Conservation (phyloP, 352 stramenopile genomes). For the Thalassiosira delicatula region DNA sequence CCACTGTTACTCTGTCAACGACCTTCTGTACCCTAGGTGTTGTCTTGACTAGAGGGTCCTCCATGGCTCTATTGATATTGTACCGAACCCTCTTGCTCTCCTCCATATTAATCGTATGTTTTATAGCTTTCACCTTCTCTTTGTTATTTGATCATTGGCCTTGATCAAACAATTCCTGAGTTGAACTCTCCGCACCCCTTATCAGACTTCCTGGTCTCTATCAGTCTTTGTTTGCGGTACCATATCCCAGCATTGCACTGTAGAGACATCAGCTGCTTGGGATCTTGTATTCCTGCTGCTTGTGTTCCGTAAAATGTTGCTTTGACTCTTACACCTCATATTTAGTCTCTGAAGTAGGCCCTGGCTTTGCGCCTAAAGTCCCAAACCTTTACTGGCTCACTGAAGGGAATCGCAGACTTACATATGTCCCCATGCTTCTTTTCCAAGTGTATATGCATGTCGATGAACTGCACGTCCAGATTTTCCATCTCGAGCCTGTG, state of each 20-base stretch:
- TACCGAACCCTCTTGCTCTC: slow-evolving; percentile 3
- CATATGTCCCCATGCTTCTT: background rate
- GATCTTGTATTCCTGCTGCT: background rate
- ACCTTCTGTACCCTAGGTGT: background rate
- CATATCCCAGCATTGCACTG: background rate
- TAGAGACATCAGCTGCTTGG: background rate
- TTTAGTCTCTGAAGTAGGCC: background rate
- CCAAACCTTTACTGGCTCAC: background rate
- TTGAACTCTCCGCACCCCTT: background rate
- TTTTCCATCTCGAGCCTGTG: background rate
- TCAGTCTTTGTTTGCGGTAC: background rate
- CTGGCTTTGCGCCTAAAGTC: background rate
- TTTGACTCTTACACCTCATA: background rate
- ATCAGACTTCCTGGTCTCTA: background rate
- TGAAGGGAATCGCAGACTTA: background rate
- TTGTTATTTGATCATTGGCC: background rate
- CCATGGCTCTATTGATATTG: background rate
- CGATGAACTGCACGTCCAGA: background rate
- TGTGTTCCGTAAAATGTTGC: background rate
- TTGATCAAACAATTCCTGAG: background rate
- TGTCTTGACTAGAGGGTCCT: no score
- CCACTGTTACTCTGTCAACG: background rate
- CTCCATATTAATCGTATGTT: background rate
- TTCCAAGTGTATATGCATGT: background rate
- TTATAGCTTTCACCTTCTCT: background rate